Evolutionary conservation across 2,329 filamentous ascomycete species (phyloP), one percentile per base, ranked within the genome.

Genomic region (Neobulgaria alba): DNA sequence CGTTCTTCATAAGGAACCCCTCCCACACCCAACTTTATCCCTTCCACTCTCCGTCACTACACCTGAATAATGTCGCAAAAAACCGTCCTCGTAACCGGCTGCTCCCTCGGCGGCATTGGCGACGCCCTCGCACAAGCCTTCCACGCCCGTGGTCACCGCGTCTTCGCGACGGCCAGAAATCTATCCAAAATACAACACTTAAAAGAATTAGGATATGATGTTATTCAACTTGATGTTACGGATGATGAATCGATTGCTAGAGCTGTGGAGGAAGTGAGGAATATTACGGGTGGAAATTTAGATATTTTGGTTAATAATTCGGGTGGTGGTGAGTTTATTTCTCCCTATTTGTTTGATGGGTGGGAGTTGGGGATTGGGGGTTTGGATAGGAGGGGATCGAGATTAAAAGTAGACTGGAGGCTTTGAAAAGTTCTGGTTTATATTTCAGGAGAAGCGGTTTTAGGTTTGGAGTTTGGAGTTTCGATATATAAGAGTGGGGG

Each of bases 81-180:
- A 12, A 20, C 29, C 12, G 36, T 38, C 14, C 18, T 43, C 3
- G 39, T 43, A 14, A 39, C 41, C 15, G 41, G 41, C 14, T 39
- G 31, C 3, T 39, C 36, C 17, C 26, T 36, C 15, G 37, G 41
- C 14, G 38, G 41, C 17, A 44, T 44, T 29, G 41, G 41, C 9
- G 38, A 39, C 26, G 41, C 41, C 10, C 57, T 68, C 4, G 63
- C 63, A 7, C 46, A 53, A 32, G 58, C 60, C 31, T 63, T 65
- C 40, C 61, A 63, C 44, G 38, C 41, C 3, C 51, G 54, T 7
- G 65, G 63, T 2, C 51, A 61, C 19, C 55, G 57, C 5, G 66
- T 68, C 23, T 62, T 65, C 38, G 65, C 64, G 3, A 64, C 66
- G 7, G 63, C 62, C 18, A 58, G 65, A 26, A 59, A 61, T 41